Base-by-base conservation (phyloP, 345 rosid genomes). In the Atalantia buxifolia region DNA sequence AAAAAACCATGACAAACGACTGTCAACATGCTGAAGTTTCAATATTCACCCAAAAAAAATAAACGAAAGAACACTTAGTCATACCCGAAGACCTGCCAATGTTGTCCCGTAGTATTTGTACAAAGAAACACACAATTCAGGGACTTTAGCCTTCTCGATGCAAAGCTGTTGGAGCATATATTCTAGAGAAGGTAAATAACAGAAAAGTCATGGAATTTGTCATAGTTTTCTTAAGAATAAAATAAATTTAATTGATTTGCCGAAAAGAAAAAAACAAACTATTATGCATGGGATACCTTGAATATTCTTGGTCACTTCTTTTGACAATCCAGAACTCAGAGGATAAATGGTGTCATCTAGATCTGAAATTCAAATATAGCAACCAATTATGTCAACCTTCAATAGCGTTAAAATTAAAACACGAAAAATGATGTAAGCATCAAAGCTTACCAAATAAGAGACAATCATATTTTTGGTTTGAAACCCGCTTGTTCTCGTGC, bases 1-100 rank as follows among this genome's bases (percentile, higher is more conserved):
- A 57, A 36, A 68, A 73, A 69, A 12, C 27, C 55, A 33, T 8
- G 35, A 79, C 9, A 28, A 13, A 4, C 4, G 6, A 48, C 28
- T 45, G n/a, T 73, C 59, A 61, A 66, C 42, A 72, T 22, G 56
- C 25, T 28, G 8, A 57, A 48, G 7, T 28, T 28, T 10, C 36
- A 71, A 70, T 50, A 27, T 72, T 72, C 66, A 61, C 61, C 22
- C 6, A 1, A 9, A 25, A 65, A 67, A 33, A 14, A 19, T 38
- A 31, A 19, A 48, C 7, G 50, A 70, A 40, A 19, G 18, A 40
- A 69, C 22, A 14, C 1, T n/a, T 25, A 22, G 40, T 60, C 67
- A 77, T 86, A 93, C 99, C 94, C 83, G 87, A 74, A 96, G 94
- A 78, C 99, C 99, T 82, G 99, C 98, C 99, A 94, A 86, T 74